Evolutionary conservation across 2,329 filamentous ascomycete species (phyloP).

Genomic region (Pseudocercospora eumusae): DNA sequence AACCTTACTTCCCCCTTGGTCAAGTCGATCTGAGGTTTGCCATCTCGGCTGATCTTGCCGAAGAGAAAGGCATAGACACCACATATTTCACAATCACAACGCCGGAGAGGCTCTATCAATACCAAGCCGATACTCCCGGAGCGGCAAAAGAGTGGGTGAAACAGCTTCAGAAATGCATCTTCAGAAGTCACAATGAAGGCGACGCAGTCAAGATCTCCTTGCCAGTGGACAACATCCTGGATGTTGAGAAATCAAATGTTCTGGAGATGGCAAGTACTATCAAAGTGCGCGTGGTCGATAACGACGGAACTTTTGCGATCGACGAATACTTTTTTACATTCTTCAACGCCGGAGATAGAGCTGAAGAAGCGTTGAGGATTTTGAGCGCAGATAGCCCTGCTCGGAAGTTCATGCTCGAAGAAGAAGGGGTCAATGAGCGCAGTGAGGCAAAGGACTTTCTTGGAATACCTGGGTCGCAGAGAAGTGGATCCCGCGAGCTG

Average conservation of each 20-base stretch:
- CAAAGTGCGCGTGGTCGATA: conserved; percentile 89
- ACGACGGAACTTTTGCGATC: conserved; percentile 89
- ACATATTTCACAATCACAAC: conserved; percentile 72
- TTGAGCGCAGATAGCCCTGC: conserved; percentile 66
- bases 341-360: conserved; percentile 81
- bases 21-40: conserved; percentile 91
- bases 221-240: conserved; percentile 83
- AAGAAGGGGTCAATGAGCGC: conserved; percentile 17
- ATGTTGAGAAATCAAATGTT: conserved; percentile 88
- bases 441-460: conserved; percentile 10
- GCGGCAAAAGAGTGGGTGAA: conserved; percentile 98
- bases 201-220: conserved; percentile 96
- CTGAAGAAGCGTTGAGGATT: conserved; percentile 62
- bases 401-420: conserved; percentile 20
- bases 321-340: conserved; percentile 99
- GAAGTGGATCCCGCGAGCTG: conserved; percentile 19
- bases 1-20: conserved; percentile 87
- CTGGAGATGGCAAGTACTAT: conserved; percentile 90
- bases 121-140: conserved; percentile 80
- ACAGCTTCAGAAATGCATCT: conserved; percentile 89
- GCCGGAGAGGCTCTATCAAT: conserved; percentile 78
- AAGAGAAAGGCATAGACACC: conserved; percentile 49
- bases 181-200: conserved; percentile 91
- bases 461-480: conserved; percentile 6
- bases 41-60: conserved; percentile 73